phyloP scores from a whole-genome alignment of 2,329 filamentous ascomycete genomes.

The Fusarium caatingaense region DNA sequence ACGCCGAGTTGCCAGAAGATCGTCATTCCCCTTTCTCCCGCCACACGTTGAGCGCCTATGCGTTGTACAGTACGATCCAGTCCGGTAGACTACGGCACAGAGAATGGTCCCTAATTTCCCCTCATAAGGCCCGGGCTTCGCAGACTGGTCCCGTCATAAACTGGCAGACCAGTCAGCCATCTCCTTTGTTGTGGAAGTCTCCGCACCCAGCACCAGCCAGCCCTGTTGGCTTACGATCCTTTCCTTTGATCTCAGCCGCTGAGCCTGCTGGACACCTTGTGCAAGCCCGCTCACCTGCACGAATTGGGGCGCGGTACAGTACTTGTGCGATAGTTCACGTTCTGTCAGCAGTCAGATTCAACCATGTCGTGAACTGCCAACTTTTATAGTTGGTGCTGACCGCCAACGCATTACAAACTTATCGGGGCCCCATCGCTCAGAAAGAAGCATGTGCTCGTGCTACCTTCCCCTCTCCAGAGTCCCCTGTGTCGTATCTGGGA shows the following conservation, averaged over 20 bases:
- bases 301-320: constrained; percentile 23
- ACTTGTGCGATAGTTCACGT: constrained; percentile 4
- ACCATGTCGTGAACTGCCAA: constrained; percentile 26
- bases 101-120: constrained; percentile 39
- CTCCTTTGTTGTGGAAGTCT: constrained; percentile 18
- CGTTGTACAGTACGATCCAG: constrained; percentile 18
- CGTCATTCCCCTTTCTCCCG: constrained; percentile 34
- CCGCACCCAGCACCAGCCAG: constrained; percentile 32
- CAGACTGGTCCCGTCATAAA: constrained; percentile 20
- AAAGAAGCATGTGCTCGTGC: constrained; percentile 22
- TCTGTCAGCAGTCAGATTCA: constrained; percentile 42
- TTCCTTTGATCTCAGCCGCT: constrained; percentile 40
- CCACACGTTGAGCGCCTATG: constrained; percentile 18
- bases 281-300: constrained; percentile 37
- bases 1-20: constrained; percentile 22
- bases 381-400: constrained; percentile 35
- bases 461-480: neutral
- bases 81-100: neutral
- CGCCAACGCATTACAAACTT: constrained; percentile 24
- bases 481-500: neutral
- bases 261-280: constrained; percentile 39
- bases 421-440: neutral
- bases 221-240: constrained; percentile 44
- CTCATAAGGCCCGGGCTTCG: constrained; percentile 28
- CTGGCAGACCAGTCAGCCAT: constrained; percentile 28